phyloP scores from a whole-genome alignment of 352 stramenopile species.

The Phytophthora pseudosyringae region DNA sequence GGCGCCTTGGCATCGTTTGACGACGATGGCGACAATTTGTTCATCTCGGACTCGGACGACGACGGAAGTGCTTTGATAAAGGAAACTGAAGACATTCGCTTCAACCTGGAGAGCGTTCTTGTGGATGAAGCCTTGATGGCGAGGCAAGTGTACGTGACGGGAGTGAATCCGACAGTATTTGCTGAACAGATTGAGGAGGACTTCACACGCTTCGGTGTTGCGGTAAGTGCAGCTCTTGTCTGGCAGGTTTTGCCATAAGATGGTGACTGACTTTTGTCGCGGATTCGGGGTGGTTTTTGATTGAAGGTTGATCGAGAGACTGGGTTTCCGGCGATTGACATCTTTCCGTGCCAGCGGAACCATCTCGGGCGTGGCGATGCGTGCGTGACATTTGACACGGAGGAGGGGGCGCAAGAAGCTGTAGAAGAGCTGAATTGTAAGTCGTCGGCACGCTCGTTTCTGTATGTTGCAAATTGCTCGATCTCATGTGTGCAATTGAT shows the following conservation, averaged over 20 bases:
- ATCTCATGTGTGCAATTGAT: neutral
- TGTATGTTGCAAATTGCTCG: neutral
- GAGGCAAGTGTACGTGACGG: slow-evolving; percentile 65
- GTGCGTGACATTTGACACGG: slow-evolving; percentile 50
- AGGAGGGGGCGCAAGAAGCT: slow-evolving; percentile 45
- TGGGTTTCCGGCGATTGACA: slow-evolving; percentile 56
- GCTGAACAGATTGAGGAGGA: slow-evolving; percentile 58
- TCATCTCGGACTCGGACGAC: slow-evolving; percentile 64
- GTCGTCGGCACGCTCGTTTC: slow-evolving; percentile 6
- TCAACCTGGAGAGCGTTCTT: slow-evolving; percentile 46
- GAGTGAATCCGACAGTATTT: slow-evolving; percentile 51
- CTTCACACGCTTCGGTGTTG: slow-evolving; percentile 62
- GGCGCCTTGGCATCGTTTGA: slow-evolving; percentile 38
- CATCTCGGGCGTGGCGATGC: slow-evolving; percentile 59
- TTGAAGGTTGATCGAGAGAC: slow-evolving; percentile 50
- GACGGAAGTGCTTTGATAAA: slow-evolving; percentile 38
- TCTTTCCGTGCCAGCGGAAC: slow-evolving; percentile 62
- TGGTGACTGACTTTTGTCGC: slow-evolving; percentile 21
- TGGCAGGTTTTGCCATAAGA: slow-evolving; percentile 4
- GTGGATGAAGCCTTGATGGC: slow-evolving; percentile 47
- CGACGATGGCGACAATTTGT: slow-evolving; percentile 38
- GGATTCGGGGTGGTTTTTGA: slow-evolving; percentile 1
- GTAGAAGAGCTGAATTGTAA: slow-evolving; percentile 65
- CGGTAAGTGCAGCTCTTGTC: slow-evolving; percentile 34
- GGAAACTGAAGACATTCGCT: slow-evolving; percentile 56